Percentiles rank a stretch among this genome's conserved stretches.
Evolutionary conservation across 371 early-diverging fungal species (phyloP).

Genomic region (Mortierella sp.): DNA sequence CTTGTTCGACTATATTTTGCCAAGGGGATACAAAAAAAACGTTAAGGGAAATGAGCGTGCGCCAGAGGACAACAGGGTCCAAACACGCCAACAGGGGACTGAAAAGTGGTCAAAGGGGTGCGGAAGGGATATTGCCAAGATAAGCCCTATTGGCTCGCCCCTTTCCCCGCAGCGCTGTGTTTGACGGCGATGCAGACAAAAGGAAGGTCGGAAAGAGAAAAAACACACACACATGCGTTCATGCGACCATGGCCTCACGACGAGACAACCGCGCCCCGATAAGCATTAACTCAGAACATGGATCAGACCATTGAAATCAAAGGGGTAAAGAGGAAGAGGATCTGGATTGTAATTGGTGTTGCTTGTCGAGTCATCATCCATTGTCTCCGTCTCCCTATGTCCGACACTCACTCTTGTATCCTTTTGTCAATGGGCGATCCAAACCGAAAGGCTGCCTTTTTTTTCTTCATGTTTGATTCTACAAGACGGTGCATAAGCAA

Average conservation of each 20-base stretch:
- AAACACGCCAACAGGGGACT: not conserved
- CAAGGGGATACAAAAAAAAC: not conserved
- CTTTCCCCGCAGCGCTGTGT: not conserved
- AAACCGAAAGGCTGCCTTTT: not conserved
- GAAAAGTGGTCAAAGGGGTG: not conserved
- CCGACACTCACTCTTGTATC: not conserved
- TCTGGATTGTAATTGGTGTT: not conserved
- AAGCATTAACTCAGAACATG: conserved; percentile 9
- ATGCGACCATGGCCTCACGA: conserved; percentile 5
- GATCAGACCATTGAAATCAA: conserved; percentile 5
- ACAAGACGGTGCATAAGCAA: not conserved
- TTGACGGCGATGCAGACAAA: not conserved
- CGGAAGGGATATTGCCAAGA: not conserved
- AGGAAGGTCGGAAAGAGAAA: not conserved
- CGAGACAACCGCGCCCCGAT: not conserved
- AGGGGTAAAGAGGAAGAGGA: not conserved
- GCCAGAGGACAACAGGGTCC: not conserved
- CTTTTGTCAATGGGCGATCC: not conserved
- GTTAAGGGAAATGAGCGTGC: not conserved
- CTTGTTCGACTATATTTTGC: conserved; percentile 21
- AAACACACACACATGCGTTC: not conserved
- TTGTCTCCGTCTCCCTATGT: not conserved
- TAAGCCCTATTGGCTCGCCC: not conserved
- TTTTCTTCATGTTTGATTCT: not conserved
- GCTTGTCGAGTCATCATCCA: not conserved